A percentile compares a stretch with the other conserved stretches of the same genome.
Evolutionary conservation across 1,139 yeast species (phyloP).

Genomic region (Kurtzmaniella quercitrusa): DNA sequence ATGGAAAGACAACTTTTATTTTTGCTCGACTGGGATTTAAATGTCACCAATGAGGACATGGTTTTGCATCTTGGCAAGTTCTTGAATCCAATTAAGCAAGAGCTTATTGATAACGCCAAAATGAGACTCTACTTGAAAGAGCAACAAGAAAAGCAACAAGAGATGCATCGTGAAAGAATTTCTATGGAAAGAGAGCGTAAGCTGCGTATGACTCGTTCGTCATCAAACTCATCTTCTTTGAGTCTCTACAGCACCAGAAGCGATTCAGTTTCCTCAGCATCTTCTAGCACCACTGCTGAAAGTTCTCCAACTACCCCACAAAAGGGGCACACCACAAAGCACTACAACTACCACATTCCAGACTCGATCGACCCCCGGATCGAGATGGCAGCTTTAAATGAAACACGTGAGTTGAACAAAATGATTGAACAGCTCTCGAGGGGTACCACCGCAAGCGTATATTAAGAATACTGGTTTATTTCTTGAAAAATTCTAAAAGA

Average conservation of each 20-base stretch:
- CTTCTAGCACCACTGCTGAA: slow-evolving; percentile 17
- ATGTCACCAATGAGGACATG: slow-evolving; percentile 54
- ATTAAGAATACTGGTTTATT: slow-evolving; percentile 1
- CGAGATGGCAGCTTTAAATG: slow-evolving; percentile 39
- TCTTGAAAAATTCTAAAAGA: background rate
- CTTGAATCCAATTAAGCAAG: slow-evolving; percentile 61
- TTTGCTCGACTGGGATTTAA: slow-evolving; percentile 67
- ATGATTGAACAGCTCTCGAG: slow-evolving; percentile 24
- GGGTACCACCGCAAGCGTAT: slow-evolving; percentile 6
- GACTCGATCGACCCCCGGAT: slow-evolving; percentile 33
- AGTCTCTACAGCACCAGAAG: slow-evolving; percentile 16
- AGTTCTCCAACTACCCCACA: slow-evolving; percentile 11
- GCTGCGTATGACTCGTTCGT: slow-evolving; percentile 6
- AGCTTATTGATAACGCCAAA: slow-evolving; percentile 42
- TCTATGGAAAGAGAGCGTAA: slow-evolving; percentile 7
- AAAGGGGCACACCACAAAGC: background rate
- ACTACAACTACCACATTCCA: background rate
- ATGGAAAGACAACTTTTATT: slow-evolving; percentile 76
- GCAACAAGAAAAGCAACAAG: slow-evolving; percentile 16
- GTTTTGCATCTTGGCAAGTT: slow-evolving; percentile 43
- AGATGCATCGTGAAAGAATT: slow-evolving; percentile 8
- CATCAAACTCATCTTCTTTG: slow-evolving; percentile 4
- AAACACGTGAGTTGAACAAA: slow-evolving; percentile 36
- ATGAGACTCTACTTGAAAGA: slow-evolving; percentile 31
- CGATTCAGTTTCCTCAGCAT: slow-evolving; percentile 23